These are phyloP conservation scores for Argentina anserina DNA, from an alignment of 306 rosid species.

Conservation along the genomic window DNA sequence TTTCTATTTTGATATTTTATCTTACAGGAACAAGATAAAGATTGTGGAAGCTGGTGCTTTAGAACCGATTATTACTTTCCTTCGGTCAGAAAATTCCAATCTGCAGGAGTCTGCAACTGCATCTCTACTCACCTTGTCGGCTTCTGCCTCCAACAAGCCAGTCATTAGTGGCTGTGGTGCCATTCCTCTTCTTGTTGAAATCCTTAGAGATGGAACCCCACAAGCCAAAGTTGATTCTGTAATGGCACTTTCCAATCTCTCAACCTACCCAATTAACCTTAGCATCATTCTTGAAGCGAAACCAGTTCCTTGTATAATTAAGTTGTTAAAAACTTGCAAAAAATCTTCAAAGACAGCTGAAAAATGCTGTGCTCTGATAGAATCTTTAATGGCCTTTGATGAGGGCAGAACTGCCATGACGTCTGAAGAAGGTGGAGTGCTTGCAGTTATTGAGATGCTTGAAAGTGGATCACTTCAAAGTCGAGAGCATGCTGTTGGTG, in stretches of 20 bases:
- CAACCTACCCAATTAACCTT: slow-evolving; percentile 61
- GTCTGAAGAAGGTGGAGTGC: slow-evolving; percentile 86
- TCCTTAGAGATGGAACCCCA: slow-evolving; percentile 66
- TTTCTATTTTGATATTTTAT: neutral
- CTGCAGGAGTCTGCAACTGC: slow-evolving; percentile 84
- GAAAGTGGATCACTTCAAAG: slow-evolving; percentile 86
- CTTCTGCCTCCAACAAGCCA: slow-evolving; percentile 77
- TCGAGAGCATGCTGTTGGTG: slow-evolving; percentile 84
- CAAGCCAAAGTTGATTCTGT: slow-evolving; percentile 90
- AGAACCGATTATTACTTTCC: slow-evolving; percentile 70
- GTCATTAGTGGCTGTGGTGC: slow-evolving; percentile 74
- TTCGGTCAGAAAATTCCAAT: slow-evolving; percentile 53
- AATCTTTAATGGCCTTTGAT: slow-evolving; percentile 64
- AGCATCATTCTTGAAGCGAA: slow-evolving; percentile 50
- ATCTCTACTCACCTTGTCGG: slow-evolving; percentile 84
- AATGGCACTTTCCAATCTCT: slow-evolving; percentile 94
- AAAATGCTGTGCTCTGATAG: slow-evolving; percentile 82
- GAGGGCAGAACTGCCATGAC: slow-evolving; percentile 73
- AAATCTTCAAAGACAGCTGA: slow-evolving; percentile 88
- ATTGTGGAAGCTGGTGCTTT: slow-evolving; percentile 93
- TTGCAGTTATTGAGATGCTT: slow-evolving; percentile 87
- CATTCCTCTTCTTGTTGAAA: slow-evolving; percentile 80
- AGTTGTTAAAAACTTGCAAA: slow-evolving; percentile 64
- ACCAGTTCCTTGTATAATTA: slow-evolving; percentile 62
- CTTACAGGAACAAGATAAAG: slow-evolving; percentile 76